Evolutionary conservation across 179 eudicot genomes (phyloP).

Genomic region (Carnegiea gigantea): DNA sequence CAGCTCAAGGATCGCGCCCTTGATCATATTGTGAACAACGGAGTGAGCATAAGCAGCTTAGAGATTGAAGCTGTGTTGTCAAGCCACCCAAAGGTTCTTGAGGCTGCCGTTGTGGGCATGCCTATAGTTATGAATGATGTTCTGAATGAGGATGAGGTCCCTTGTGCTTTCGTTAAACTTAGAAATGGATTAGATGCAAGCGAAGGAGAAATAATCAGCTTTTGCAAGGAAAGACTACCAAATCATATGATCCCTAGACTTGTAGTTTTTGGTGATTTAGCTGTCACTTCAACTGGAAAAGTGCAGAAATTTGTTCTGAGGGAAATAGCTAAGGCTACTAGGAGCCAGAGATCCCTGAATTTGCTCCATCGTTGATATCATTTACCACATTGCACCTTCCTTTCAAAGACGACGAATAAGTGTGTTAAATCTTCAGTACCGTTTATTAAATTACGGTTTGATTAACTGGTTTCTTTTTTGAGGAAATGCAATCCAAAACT

Average conservation of each 20-base stretch:
- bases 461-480: no score
- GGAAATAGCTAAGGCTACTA: conserved; percentile 48
- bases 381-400: not conserved
- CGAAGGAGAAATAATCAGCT: conserved; percentile 46
- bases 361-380: not conserved
- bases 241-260: conserved; percentile 61
- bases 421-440: no score
- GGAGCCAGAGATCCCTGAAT: not conserved
- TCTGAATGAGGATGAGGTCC: conserved; percentile 42
- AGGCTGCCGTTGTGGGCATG: conserved; percentile 68
- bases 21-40: conserved; percentile 64
- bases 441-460: no score
- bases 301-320: conserved; percentile 61
- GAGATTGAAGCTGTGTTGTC: conserved; percentile 64
- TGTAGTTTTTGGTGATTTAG: conserved; percentile 63
- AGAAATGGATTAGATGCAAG: conserved; percentile 40
- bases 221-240: conserved; percentile 50
- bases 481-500: no score
- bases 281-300: conserved; percentile 69
- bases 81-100: conserved; percentile 57
- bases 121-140: conserved; percentile 60
- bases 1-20: conserved; percentile 65
- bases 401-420: no score
- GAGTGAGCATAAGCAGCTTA: conserved; percentile 63
- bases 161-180: conserved; percentile 74